phyloP scores from a whole-genome alignment of 805 yeast species.

The Nakazawaea ernobii region DNA sequence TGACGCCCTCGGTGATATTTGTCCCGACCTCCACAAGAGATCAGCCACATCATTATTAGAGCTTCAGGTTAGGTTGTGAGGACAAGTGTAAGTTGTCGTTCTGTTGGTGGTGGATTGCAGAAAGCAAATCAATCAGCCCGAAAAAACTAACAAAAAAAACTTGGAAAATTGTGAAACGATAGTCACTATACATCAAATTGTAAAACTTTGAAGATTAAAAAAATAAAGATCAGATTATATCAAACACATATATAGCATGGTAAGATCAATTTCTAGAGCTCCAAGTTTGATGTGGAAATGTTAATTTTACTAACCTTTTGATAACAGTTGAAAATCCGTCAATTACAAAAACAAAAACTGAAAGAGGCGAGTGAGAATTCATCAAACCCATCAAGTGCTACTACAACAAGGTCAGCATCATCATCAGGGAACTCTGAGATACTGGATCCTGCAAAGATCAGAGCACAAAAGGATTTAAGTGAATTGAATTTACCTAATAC shows the following conservation, averaged over 20 bases:
- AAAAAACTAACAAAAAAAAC: too few relatives aligned
- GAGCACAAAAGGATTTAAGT: slow-evolving; percentile 71
- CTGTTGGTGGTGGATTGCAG: too few relatives aligned
- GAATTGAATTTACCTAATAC: slow-evolving; percentile 62
- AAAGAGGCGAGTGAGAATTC: neutral
- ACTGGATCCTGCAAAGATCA: slow-evolving; percentile 54
- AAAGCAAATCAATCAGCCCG: too few relatives aligned
- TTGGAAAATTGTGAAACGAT: too few relatives aligned
- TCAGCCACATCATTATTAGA: too few relatives aligned
- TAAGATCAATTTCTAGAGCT: neutral
- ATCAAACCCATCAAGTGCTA: too few relatives aligned
- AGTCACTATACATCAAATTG: too few relatives aligned
- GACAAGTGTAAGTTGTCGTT: too few relatives aligned
- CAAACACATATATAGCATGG: neutral
- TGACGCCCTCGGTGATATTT: too few relatives aligned
- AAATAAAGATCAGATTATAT: neutral
- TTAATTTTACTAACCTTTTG: neutral
- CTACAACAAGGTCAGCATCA: neutral
- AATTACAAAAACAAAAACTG: slow-evolving; percentile 19
- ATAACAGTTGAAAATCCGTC: slow-evolving; percentile 24
- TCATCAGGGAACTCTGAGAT: neutral
- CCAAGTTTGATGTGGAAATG: neutral
- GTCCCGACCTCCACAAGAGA: too few relatives aligned
- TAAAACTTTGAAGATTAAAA: too few relatives aligned
- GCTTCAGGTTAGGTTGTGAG: too few relatives aligned